Evolutionary conservation across 306 rosid species (phyloP).

Genomic region (Begonia masoniana): DNA sequence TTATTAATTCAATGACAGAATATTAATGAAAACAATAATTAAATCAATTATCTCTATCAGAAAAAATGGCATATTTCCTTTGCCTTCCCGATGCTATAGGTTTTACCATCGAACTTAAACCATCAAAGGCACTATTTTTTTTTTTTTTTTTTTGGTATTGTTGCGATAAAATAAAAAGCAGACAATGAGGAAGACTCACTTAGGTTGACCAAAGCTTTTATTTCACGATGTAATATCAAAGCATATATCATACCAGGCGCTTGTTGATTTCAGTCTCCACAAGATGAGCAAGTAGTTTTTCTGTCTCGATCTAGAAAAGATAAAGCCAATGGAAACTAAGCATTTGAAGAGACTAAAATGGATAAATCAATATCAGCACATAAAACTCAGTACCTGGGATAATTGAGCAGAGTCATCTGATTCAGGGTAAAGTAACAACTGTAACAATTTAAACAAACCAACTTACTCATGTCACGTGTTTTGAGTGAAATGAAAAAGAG

Average conservation of each 20-base stretch:
- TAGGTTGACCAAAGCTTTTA: too few relatives aligned
- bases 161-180: too few relatives aligned
- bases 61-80: not conserved
- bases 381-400: constrained; percentile 61
- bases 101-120: too few relatives aligned
- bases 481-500: not conserved
- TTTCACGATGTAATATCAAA: not conserved
- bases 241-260: constrained; percentile 46
- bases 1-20: not conserved
- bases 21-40: not conserved
- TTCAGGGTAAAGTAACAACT: constrained; percentile 90
- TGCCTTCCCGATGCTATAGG: too few relatives aligned
- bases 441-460: constrained; percentile 18
- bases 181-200: too few relatives aligned
- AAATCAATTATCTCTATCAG: not conserved
- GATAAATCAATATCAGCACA: constrained; percentile 1
- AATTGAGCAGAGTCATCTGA: constrained; percentile 97
- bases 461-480: not conserved
- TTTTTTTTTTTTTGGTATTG: too few relatives aligned
- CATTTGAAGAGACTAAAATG: constrained; percentile 9
- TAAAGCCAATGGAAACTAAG: constrained; percentile 9
- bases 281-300: constrained; percentile 90
- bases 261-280: constrained; percentile 86
- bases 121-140: too few relatives aligned
- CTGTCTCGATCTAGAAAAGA: constrained; percentile 81